Conservation (phyloP, 495 filamentous ascomycete genomes). For the Tricharina praecox region DNA sequence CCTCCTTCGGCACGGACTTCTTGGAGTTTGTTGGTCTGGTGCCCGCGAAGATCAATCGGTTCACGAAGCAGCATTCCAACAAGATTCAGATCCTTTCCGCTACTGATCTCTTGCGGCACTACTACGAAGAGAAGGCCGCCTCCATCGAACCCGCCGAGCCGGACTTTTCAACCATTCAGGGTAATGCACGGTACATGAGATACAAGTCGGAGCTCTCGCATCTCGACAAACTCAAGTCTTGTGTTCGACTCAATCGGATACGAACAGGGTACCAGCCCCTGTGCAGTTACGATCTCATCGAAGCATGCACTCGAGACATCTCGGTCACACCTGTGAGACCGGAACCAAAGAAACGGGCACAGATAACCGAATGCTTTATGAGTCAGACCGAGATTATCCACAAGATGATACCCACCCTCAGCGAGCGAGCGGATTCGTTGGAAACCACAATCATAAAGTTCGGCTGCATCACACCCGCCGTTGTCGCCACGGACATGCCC, state of each 20-base stretch:
- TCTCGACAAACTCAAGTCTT: constrained; percentile 64
- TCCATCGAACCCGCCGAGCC: constrained; percentile 36
- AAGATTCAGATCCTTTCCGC: constrained; percentile 48
- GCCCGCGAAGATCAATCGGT: constrained; percentile 51
- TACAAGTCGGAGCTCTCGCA: constrained; percentile 51
- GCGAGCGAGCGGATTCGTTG: constrained; percentile 51
- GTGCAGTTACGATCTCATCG: constrained; percentile 58
- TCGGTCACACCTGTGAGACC: constrained; percentile 38
- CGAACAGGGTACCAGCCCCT: constrained; percentile 66
- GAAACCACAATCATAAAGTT: constrained; percentile 69
- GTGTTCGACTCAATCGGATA: constrained; percentile 62
- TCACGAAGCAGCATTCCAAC: constrained; percentile 44
- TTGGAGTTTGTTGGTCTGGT: constrained; percentile 68
- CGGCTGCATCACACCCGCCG: constrained; percentile 76
- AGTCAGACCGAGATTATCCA: constrained; percentile 50
- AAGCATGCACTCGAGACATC: constrained; percentile 48
- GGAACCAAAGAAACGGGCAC: constrained; percentile 35
- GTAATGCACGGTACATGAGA: constrained; percentile 54
- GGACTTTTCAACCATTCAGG: constrained; percentile 44
- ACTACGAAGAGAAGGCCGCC: constrained; percentile 13
- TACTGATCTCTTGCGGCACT: constrained; percentile 31
- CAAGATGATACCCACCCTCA: constrained; percentile 54
- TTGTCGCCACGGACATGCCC: constrained; percentile 60
- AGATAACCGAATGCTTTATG: constrained; percentile 55
- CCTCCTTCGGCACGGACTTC: constrained; percentile 35